Conservation (phyloP, 2,329 filamentous ascomycete species). For the Cladosporium sp. region DNA sequence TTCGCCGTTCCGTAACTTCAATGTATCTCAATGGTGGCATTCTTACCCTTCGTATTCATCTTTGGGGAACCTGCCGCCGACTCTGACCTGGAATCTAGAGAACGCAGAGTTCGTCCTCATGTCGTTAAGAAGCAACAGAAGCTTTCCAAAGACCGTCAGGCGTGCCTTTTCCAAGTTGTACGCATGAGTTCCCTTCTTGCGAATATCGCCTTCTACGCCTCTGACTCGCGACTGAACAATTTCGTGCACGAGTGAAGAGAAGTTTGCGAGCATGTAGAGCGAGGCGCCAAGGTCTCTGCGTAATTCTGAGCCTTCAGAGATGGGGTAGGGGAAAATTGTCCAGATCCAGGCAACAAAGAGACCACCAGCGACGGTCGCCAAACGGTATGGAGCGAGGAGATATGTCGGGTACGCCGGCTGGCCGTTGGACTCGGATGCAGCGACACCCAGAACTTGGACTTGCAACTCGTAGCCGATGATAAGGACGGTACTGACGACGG, state of each 20-base stretch:
- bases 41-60: constrained; percentile 57
- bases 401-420: constrained; percentile 71
- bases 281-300: constrained; percentile 68
- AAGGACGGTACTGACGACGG: constrained; percentile 57
- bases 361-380: constrained; percentile 67
- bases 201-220: constrained; percentile 56
- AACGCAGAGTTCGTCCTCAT: constrained; percentile 65
- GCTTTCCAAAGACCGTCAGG: constrained; percentile 65
- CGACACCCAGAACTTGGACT: constrained; percentile 63
- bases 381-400: constrained; percentile 67
- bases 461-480: constrained; percentile 63
- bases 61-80: constrained; percentile 71
- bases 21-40: not conserved
- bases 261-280: constrained; percentile 72
- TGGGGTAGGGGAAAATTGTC: constrained; percentile 73
- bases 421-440: constrained; percentile 57
- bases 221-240: constrained; percentile 63
- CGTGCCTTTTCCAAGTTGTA: constrained; percentile 58
- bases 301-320: constrained; percentile 69
- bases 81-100: constrained; percentile 66
- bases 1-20: not conserved
- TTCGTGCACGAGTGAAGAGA: constrained; percentile 69
- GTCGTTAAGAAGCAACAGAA: constrained; percentile 65
- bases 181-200: constrained; percentile 52
- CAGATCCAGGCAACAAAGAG: constrained; percentile 72